A percentile compares a stretch with the other conserved stretches of the same genome.
These are phyloP conservation scores for Neofusicoccum umdonicola DNA, from an alignment of 2,329 filamentous ascomycete species.

Conservation along the genomic window DNA sequence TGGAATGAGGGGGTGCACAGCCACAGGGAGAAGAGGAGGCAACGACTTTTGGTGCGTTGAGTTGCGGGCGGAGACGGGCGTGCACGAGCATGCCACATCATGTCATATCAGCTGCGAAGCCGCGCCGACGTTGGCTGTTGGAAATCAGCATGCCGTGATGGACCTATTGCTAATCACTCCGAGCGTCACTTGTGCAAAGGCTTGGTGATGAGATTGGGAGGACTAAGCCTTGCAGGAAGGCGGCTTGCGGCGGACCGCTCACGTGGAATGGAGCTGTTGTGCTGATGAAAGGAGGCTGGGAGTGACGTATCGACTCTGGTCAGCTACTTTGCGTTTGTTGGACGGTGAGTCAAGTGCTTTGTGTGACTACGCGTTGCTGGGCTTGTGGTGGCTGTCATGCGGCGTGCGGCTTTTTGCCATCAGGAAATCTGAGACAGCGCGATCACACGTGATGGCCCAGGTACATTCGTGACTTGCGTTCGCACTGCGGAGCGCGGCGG, in stretches of 20 bases:
- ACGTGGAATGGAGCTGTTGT: neutral
- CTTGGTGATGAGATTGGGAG: neutral
- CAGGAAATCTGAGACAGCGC: neutral
- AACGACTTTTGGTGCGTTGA: neutral
- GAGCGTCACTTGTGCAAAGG: too few relatives aligned
- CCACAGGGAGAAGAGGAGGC: neutral
- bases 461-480: neutral
- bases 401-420: neutral
- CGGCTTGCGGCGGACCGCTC: neutral
- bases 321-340: neutral
- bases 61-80: neutral
- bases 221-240: neutral
- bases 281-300: neutral
- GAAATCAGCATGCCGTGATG: neutral
- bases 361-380: neutral
- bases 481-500: neutral
- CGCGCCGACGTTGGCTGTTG: too few relatives aligned
- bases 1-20: neutral
- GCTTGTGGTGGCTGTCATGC: neutral
- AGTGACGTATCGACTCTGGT: neutral
- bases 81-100: neutral
- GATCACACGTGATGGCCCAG: neutral
- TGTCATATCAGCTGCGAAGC: too few relatives aligned
- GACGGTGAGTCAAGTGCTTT: neutral
- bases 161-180: neutral